These are phyloP conservation scores for Solanum piurae DNA, from an alignment of 257 asterid species.

Conservation along the genomic window DNA sequence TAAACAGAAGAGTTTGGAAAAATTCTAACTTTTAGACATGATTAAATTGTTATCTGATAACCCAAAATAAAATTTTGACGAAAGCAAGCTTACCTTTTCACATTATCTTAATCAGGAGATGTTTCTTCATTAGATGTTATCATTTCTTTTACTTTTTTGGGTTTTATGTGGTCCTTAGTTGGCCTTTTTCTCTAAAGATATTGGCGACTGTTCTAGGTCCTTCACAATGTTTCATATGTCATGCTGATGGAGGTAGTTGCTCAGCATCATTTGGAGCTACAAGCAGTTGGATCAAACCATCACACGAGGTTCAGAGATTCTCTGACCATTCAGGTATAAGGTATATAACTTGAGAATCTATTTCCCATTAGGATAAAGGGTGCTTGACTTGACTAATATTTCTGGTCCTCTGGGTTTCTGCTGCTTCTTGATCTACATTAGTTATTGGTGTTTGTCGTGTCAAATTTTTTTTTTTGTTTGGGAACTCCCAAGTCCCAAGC, in stretches of 20 bases:
- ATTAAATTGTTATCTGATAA: neutral
- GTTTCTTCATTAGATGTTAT: neutral
- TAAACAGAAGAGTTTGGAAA: neutral
- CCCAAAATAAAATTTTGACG: neutral
- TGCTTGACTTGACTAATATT: neutral
- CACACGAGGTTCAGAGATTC: slow-evolving; percentile 32
- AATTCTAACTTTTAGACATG: neutral
- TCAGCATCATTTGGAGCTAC: slow-evolving; percentile 35
- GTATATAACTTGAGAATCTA: slow-evolving; percentile 12
- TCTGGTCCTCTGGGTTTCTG: neutral
- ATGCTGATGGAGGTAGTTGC: slow-evolving; percentile 44
- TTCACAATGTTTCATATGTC: slow-evolving; percentile 33
- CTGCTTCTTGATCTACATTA: neutral
- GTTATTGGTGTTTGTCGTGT: neutral
- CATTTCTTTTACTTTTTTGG: neutral
- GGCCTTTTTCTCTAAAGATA: neutral
- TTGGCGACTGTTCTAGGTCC: slow-evolving; percentile 24
- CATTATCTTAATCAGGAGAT: neutral
- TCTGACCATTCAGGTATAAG: slow-evolving; percentile 44
- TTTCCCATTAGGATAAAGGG: neutral
- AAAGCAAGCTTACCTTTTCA: neutral
- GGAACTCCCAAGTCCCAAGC: neutral
- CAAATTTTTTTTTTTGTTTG: neutral
- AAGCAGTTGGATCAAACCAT: slow-evolving; percentile 29
- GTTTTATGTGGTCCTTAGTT: neutral